Base-by-base conservation (phyloP, 495 filamentous ascomycete species). In the Aspergillus cavernicola region DNA sequence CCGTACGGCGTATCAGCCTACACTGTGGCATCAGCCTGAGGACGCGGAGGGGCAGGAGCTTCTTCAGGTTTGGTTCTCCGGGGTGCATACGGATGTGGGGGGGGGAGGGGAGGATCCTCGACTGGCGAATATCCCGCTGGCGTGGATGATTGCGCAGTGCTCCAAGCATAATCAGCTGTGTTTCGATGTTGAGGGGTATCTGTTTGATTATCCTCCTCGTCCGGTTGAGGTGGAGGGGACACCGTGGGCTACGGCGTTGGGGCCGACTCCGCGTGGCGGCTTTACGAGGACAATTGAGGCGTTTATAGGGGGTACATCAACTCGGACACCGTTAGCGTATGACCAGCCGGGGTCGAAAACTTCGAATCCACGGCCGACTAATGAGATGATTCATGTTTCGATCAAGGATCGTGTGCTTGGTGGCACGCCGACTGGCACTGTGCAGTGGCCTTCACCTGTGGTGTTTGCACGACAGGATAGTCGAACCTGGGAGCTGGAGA, bases 31-130 rank as follows among this genome's bases (percentile, higher is more conserved):
- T 64, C 60, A 74, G 29, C 65, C 70, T 11, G 35, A 52, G 0
- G 23, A 47, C 32, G 39, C 54, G 4, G 42, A 47, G 50, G 49
- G 44, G 28, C 57, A 60, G 62, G 64, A 60, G 50, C 65, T 66
- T n/a, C 67, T 59, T 38, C 80, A 84, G 60, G 70, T 72, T 24
- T 83, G 80, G 80, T 84, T 82, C 53, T 77, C 78, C 7, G 80
- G 80, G 10, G 74, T 71, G 3, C 80, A 84, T 52, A 66, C 68
- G 28, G 76, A 80, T 44, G 55, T 79, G 20, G 80, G 80, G 20
- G 80, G 80, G 5, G 76, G 79, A 2, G 65, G 63, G 20, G 16
- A 47, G 10, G 71, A 77, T 42, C 60, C 67, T 7, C 62, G 68
- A 1, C 46, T 70, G 20, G 46, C 71, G 6, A 68, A 77, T 32